Percentiles rank a stretch among this genome's conserved stretches.
Evolutionary conservation across 2,329 filamentous ascomycete species (phyloP).

Genomic region (Pseudogymnoascus sp.): DNA sequence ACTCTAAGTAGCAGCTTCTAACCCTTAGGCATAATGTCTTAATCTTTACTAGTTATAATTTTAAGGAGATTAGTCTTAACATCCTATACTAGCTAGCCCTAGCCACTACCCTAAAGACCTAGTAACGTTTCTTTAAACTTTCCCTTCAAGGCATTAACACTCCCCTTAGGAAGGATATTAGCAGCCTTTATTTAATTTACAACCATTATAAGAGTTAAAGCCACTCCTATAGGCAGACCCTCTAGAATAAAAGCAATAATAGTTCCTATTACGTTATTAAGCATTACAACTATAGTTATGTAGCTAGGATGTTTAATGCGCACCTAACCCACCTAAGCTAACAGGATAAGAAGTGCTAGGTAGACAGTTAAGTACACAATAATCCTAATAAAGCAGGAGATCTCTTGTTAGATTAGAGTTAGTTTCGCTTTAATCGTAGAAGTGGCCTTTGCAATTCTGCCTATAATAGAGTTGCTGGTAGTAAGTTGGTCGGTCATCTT

Average conservation of each 20-base stretch:
- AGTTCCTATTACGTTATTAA: constrained; percentile 41
- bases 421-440: constrained; percentile 28
- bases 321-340: constrained; percentile 41
- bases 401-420: constrained; percentile 38
- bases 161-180: constrained; percentile 38
- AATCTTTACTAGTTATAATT: constrained; percentile 76
- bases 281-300: constrained; percentile 38
- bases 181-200: background rate
- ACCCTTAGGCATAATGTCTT: constrained; percentile 64
- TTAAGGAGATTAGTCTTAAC: constrained; percentile 51
- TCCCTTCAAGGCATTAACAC: constrained; percentile 56
- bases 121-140: constrained; percentile 61
- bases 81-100: constrained; percentile 78
- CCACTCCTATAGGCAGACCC: background rate
- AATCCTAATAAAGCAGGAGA: constrained; percentile 39
- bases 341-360: constrained; percentile 36
- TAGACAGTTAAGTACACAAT: constrained; percentile 35
- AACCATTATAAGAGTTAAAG: background rate
- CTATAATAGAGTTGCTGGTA: constrained; percentile 71
- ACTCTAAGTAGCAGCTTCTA: constrained; percentile 69
- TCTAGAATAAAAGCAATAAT: constrained; percentile 17
- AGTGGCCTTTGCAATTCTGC: constrained; percentile 57
- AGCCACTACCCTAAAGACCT: constrained; percentile 74
- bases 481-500: constrained; percentile 46
- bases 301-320: constrained; percentile 31